Conservation (phyloP, 257 asterid species). For the Buddleja alternifolia region DNA sequence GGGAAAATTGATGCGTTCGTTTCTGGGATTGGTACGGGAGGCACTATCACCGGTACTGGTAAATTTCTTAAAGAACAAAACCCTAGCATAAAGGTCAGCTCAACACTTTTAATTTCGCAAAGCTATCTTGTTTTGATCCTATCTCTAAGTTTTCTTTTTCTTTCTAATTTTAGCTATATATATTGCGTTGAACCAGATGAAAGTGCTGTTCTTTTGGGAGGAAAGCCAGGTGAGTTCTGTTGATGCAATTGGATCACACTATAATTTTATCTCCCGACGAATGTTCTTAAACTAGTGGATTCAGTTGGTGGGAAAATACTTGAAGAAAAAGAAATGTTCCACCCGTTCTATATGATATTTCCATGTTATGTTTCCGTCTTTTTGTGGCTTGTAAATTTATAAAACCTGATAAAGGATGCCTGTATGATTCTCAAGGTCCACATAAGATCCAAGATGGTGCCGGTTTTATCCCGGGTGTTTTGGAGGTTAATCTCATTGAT, state of each 20-base stretch:
- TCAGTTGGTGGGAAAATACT: not conserved
- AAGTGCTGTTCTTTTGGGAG: constrained; percentile 38
- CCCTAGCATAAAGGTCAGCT: constrained; percentile 58
- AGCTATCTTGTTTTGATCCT: not conserved
- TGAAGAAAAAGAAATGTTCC: not conserved
- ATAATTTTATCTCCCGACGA: not conserved
- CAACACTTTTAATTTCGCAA: not conserved
- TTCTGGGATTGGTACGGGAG: constrained; percentile 84
- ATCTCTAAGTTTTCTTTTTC: not conserved
- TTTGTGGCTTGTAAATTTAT: not conserved
- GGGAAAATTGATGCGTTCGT: constrained; percentile 68
- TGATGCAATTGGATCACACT: not conserved
- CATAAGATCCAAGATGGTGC: constrained; percentile 82
- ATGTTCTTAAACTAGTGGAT: not conserved
- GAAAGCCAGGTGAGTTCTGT: constrained; percentile 52
- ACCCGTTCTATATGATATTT: not conserved
- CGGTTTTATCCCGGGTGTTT: constrained; percentile 67
- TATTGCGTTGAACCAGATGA: constrained; percentile 40
- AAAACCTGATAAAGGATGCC: constrained; percentile 3
- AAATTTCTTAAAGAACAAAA: constrained; percentile 73
- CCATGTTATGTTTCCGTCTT: not conserved
- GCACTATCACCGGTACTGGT: constrained; percentile 75
- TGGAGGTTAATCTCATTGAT: constrained; percentile 51
- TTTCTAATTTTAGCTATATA: constrained; percentile 31
- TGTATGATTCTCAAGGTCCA: constrained; percentile 45